phyloP scores from a whole-genome alignment of 2,329 filamentous ascomycete genomes.

The Lasiodiplodia theobromae region DNA sequence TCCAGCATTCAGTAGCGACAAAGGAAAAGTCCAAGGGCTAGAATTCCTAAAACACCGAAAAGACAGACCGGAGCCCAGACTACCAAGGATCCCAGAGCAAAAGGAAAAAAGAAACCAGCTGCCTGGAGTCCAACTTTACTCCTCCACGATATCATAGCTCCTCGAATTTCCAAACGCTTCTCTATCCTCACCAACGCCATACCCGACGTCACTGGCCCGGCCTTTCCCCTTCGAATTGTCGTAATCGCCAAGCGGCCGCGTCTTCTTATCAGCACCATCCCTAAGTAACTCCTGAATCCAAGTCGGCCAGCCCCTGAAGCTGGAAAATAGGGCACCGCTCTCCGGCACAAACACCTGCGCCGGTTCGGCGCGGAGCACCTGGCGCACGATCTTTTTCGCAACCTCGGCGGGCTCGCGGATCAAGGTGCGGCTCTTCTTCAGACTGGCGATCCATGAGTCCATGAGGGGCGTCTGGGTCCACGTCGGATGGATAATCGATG shows the following conservation, averaged over 20 bases:
- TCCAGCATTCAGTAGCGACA: neutral
- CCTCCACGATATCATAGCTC: conserved; percentile 20
- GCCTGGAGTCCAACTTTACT: neutral
- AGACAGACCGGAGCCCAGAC: too few relatives aligned
- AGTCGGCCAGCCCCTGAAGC: conserved; percentile 35
- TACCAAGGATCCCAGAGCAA: neutral
- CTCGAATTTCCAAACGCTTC: neutral
- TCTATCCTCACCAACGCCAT: neutral
- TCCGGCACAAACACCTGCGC: conserved; percentile 37
- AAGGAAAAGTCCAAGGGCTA: neutral
- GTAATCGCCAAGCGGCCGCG: neutral
- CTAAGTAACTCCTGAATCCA: conserved; percentile 39
- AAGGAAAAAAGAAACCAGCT: neutral
- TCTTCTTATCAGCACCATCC: neutral
- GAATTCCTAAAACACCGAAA: too few relatives aligned
- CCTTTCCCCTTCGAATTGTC: conserved; percentile 11
- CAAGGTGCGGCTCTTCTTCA: conserved; percentile 34
- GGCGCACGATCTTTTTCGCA: conserved; percentile 36
- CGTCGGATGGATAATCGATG: conserved; percentile 39
- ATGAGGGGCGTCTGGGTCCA: conserved; percentile 41
- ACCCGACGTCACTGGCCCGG: conserved; percentile 12
- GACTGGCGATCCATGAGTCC: conserved; percentile 33
- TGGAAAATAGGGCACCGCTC: conserved; percentile 32
- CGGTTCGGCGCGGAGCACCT: conserved; percentile 37
- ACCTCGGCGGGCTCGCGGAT: conserved; percentile 36